Evolutionary conservation across 2,329 filamentous ascomycete genomes (phyloP), one percentile per base, ranked within the genome.

Genomic region (Colletotrichum cordylinicola): DNA sequence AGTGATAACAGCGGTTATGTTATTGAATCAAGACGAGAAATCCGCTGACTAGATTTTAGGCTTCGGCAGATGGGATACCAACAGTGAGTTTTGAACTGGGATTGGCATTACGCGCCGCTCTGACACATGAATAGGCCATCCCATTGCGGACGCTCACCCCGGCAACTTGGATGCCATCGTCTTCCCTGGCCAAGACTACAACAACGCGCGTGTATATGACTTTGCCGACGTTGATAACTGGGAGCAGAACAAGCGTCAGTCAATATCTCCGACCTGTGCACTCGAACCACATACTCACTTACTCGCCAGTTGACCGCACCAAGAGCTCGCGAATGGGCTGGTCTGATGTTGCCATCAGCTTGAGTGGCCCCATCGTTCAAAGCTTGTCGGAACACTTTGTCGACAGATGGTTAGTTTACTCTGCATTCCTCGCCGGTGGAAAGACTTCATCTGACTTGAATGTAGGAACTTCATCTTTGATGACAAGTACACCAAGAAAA

Each of bases 131-230:
- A 74, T 75, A 88, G 88, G 85, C 74, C 96, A 98, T 82, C 91
- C 94, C 2, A 95, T 98, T 78, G 91, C 95, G 6, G 95, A 98
- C 84, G 93, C 93, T 16, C 96, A 98, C 82, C 95, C 95, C 0
- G 91, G 91, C 4, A 91, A 98, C 82, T 82, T 98, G 29, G 91
- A 95, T 74, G 87, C 91, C 31, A 95, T 95, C 58, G 84, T 98
- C 13, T 98, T 96, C 83, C 95, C 95, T 0, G 96, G 96, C 1
- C 96, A 98, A 82, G 96, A 98, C 80, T 98, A 95, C 87, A 98
- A 98, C 86, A 98, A 98, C 79, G 95, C 95, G 29, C 90, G 93
- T 67, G 92, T 98, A 39, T 94, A 94, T 82, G 96, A 97, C 83
- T 96, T 97, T 83, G 89, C 92, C 61, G 92, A 95, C 79, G 94